Evolutionary conservation across 306 rosid genomes (phyloP).

Genomic region (Luffa acutangula): DNA sequence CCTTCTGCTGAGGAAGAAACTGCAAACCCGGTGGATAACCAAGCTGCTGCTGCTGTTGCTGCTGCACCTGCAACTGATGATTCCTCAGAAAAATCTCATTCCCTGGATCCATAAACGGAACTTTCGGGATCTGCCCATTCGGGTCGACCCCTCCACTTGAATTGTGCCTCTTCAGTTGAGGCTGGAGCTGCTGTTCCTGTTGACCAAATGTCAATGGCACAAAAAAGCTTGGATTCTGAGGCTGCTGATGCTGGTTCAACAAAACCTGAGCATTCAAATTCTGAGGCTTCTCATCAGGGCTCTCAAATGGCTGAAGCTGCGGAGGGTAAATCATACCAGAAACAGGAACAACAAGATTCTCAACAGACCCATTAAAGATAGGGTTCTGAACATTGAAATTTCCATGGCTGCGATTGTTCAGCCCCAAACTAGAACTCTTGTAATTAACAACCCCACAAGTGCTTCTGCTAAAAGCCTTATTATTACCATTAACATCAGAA

Average conservation of each 20-base stretch:
- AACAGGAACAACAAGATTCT: conserved; percentile 12
- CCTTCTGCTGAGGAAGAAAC: conserved; percentile 27
- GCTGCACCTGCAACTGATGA: conserved; percentile 18
- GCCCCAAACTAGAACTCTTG: conserved; percentile 19
- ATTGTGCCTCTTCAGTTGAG: conserved; percentile 33
- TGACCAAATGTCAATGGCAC: conserved; percentile 19
- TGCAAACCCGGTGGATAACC: conserved; percentile 27
- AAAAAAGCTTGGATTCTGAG: conserved; percentile 24
- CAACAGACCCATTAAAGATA: conserved; percentile 13
- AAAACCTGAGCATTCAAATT: conserved; percentile 21
- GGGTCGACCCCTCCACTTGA: conserved; percentile 13
- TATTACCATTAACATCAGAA: conserved; percentile 10
- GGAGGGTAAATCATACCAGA: conserved; percentile 15
- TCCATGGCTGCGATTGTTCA: not conserved
- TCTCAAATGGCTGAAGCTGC: conserved; percentile 10
- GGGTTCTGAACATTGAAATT: conserved; percentile 16
- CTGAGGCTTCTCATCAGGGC: conserved; percentile 29
- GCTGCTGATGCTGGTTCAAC: conserved; percentile 18
- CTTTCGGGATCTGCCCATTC: conserved; percentile 22
- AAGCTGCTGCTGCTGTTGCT: conserved; percentile 20
- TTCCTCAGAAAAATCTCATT: conserved; percentile 21
- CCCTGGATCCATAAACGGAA: conserved; percentile 19
- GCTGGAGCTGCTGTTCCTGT: conserved; percentile 21
- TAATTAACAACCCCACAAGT: conserved; percentile 17
- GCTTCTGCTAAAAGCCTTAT: conserved; percentile 5